phyloP scores from a whole-genome alignment of 2,329 filamentous ascomycete species.

The Alternaria hordeiaustralica region DNA sequence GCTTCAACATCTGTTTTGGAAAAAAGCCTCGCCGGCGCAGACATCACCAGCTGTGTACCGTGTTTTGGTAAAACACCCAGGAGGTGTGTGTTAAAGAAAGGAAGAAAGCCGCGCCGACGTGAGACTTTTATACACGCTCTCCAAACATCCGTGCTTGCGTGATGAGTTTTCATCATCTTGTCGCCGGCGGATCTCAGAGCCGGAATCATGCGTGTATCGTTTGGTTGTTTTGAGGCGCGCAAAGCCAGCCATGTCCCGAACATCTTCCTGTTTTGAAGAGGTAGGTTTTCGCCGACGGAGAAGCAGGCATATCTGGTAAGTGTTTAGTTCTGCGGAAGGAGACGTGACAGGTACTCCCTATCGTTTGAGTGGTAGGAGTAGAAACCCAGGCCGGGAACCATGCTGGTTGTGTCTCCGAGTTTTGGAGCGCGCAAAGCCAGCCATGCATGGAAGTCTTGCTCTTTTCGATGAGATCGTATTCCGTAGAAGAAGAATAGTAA shows the following conservation, averaged over 20 bases:
- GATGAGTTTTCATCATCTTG: fast-evolving
- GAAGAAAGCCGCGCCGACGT: fast-evolving
- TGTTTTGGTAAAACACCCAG: not conserved
- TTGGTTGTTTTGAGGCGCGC: not conserved
- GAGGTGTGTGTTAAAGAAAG: not conserved
- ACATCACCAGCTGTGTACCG: too few species aligned
- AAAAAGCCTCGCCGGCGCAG: too few species aligned
- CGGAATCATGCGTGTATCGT: not conserved
- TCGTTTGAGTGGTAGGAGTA: too few species aligned
- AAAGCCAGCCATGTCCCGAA: not conserved
- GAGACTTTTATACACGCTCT: not conserved
- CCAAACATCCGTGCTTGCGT: not conserved
- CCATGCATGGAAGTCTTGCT: too few species aligned
- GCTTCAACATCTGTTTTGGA: not conserved
- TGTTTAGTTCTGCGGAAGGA: too few species aligned
- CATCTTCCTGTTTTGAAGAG: not conserved
- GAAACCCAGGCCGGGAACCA: too few species aligned
- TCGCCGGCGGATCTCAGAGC: too few species aligned
- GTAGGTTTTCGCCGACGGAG: not conserved
- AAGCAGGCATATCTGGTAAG: not conserved
- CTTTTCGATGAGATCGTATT: too few species aligned
- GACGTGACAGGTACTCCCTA: too few species aligned
- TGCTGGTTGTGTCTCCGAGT: too few species aligned
- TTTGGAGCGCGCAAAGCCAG: too few species aligned
- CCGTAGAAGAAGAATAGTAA: too few species aligned